A percentile compares a stretch with the other conserved stretches of the same genome.
Evolutionary conservation across 2,329 filamentous ascomycete species (phyloP).

Genomic region (Xylaria sp.): DNA sequence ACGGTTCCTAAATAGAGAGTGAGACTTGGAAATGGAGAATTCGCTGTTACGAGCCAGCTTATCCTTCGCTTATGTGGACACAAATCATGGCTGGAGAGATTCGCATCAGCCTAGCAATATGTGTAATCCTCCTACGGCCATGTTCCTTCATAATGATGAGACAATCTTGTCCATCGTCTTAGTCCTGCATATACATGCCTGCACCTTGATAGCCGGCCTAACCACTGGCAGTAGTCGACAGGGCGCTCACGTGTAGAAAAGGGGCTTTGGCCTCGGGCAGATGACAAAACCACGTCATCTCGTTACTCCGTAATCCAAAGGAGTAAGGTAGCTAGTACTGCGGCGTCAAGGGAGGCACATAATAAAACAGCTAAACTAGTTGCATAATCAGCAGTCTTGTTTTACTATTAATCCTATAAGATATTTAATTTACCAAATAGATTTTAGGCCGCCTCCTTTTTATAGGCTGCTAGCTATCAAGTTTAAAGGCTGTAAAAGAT

Average conservation of each 20-base stretch:
- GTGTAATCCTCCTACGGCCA: background rate
- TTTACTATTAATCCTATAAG: background rate
- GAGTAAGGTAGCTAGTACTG: background rate
- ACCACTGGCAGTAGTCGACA: background rate
- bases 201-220: background rate
- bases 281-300: background rate
- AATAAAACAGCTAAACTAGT: constrained; percentile 8
- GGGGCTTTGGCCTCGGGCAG: background rate
- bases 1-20: background rate
- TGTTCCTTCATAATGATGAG: background rate
- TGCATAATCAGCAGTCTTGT: background rate
- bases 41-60: background rate
- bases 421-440: background rate
- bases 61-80: background rate
- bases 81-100: background rate
- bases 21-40: constrained; percentile 1
- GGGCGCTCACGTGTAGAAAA: background rate
- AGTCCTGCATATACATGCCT: background rate
- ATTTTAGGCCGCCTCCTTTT: background rate
- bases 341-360: background rate
- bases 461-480: background rate
- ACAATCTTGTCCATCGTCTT: background rate
- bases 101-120: background rate
- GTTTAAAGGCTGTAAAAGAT: background rate
- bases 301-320: background rate